Conservation (phyloP, 352 stramenopile species). For the Nothophytophthora sp. region DNA sequence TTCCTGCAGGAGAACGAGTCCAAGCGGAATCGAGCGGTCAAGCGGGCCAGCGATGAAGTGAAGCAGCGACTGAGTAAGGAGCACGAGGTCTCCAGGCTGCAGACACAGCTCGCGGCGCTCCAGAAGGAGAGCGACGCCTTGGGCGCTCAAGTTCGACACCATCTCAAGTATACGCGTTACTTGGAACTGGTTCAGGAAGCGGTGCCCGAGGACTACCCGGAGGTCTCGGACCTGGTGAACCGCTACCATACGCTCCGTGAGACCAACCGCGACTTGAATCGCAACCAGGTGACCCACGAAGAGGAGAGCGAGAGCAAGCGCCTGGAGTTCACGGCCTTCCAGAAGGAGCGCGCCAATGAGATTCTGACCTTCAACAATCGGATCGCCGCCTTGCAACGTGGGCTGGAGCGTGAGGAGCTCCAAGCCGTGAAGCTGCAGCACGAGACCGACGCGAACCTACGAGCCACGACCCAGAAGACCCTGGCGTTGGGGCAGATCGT, state of each 20-base stretch:
- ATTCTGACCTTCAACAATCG: constrained; percentile 94
- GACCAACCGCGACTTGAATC: constrained; percentile 83
- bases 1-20: constrained; percentile 94
- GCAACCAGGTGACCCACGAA: constrained; percentile 79
- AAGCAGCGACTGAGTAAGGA: constrained; percentile 92
- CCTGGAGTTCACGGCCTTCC: constrained; percentile 79
- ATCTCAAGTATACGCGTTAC: constrained; percentile 89
- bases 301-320: constrained; percentile 88
- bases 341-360: constrained; percentile 91
- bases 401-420: constrained; percentile 71
- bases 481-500: constrained; percentile 91
- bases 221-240: constrained; percentile 92
- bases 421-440: constrained; percentile 81
- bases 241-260: constrained; percentile 92
- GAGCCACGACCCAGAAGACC: constrained; percentile 89
- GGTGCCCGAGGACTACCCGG: constrained; percentile 91
- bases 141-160: constrained; percentile 64
- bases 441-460: constrained; percentile 87
- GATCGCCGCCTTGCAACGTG: constrained; percentile 85
- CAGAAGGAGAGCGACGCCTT: constrained; percentile 74
- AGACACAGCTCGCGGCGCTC: constrained; percentile 66
- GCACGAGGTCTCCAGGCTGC: constrained; percentile 76
- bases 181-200: constrained; percentile 90
- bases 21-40: constrained; percentile 93
- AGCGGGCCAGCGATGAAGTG: constrained; percentile 90